Evolutionary conservation across 257 asterid genomes (phyloP).

Genomic region (Solanum virginianum): DNA sequence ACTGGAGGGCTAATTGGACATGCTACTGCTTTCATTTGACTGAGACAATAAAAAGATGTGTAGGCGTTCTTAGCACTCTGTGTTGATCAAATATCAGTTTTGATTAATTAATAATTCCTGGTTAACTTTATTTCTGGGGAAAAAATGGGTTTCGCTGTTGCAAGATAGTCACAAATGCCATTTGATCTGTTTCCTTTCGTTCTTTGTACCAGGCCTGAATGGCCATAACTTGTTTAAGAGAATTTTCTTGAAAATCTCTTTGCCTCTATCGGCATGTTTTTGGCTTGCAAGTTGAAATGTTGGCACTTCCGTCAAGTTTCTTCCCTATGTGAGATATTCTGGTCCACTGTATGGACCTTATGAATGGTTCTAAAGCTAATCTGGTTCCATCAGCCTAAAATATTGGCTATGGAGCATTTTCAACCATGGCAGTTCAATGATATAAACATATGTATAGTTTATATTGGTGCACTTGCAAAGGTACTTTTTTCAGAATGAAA

Average conservation of each 20-base stretch:
- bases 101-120: background rate
- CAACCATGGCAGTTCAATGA: background rate
- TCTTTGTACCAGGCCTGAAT: background rate
- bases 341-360: background rate
- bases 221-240: background rate
- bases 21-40: constrained; percentile 8
- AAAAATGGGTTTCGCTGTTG: background rate
- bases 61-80: background rate
- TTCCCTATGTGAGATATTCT: background rate
- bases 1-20: constrained; percentile 35
- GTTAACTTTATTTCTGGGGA: background rate
- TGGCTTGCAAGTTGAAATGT: background rate
- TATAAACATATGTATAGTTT: background rate
- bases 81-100: constrained; percentile 1
- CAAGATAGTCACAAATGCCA: background rate
- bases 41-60: constrained; percentile 32
- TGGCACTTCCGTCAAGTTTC: background rate
- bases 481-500: background rate
- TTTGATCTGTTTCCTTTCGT: background rate
- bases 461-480: background rate
- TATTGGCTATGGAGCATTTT: background rate
- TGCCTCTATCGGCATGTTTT: background rate
- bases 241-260: background rate
- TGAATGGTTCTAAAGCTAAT: background rate
- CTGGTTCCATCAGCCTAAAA: background rate